A percentile compares a stretch with the other conserved stretches of the same genome.
Conservation (phyloP, 257 asterid genomes). For the Gentiana straminea region DNA sequence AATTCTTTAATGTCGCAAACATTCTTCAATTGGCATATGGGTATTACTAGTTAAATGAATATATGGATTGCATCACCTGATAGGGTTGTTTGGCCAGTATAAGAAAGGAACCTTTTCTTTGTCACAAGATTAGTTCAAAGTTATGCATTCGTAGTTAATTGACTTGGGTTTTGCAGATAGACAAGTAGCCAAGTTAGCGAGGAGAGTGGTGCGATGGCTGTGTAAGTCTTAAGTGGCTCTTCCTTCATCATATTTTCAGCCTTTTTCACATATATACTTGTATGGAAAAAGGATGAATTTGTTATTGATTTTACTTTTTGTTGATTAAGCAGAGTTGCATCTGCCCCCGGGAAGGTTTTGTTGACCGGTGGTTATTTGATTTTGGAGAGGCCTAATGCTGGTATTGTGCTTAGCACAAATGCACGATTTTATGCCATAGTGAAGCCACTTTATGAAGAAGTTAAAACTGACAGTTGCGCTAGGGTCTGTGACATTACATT, state of each 20-base stretch:
- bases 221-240: slow-evolving; percentile 9
- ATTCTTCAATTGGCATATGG: too few relatives aligned
- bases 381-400: slow-evolving; percentile 95
- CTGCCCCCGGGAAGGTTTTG: slow-evolving; percentile 99
- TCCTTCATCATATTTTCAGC: neutral
- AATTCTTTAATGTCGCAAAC: too few relatives aligned
- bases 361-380: slow-evolving; percentile 97
- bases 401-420: slow-evolving; percentile 92
- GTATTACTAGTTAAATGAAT: too few relatives aligned
- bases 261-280: neutral
- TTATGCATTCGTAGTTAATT: neutral
- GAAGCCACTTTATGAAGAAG: slow-evolving; percentile 61
- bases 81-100: neutral
- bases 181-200: neutral
- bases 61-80: too few relatives aligned
- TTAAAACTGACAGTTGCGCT: slow-evolving; percentile 66
- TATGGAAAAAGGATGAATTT: neutral
- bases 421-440: slow-evolving; percentile 92
- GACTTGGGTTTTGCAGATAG: slow-evolving; percentile 1
- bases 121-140: too few relatives aligned
- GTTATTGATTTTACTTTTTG: slow-evolving; percentile 18
- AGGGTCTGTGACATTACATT: slow-evolving; percentile 48
- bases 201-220: slow-evolving; percentile 11
- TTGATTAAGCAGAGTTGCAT: slow-evolving; percentile 56
- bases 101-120: neutral